Evolutionary conservation across 352 stramenopile species (phyloP), one percentile per base, ranked within the genome.

Genomic region (Globisporangium yorkense): DNA sequence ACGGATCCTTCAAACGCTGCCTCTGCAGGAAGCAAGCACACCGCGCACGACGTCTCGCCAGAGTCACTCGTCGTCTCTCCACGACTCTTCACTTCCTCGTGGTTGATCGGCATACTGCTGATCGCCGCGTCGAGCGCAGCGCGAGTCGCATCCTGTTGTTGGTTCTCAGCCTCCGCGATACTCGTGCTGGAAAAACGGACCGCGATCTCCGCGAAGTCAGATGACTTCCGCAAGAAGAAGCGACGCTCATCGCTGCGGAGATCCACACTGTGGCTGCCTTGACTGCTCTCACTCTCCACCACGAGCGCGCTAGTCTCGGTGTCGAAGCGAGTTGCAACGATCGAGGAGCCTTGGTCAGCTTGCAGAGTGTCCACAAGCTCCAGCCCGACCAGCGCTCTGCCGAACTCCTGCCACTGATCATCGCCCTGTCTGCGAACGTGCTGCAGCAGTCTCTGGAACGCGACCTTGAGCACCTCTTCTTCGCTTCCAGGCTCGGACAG

Each of bases 371-470:
- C 40, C 2, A 54, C 39, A 5, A 66, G 37, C 55, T 62, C 47
- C 1, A 53, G 35, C 16, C 61, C 61, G 31, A 62, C 35, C 9
- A 66, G 33, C 29, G 61, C 54, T 24, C 47, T 41, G 12, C 16
- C 49, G 35, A 76, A 37, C 8, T 58, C 47, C 5, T 21, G 40
- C n/a, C n/a, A 18, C 3, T 37, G 24, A 37, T 66, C 15, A 2
- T 40, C 40, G 9, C 20, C 35, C 13, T 58, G 21, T 47, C 39
- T 40, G 50, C 57, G 53, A 21, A 78, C 75, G 1, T 48, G 43
- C 18, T 56, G 48, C 24, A 78, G n/a, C 24, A 83, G 61, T 20
- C 57, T 51, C 62, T 76, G 61, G 53, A 83, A 83, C 12, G 63
- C 67, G 21, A 31, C 27, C 29, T 69, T 29, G 31, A 72, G 59